Percentiles rank a stretch among this genome's conserved stretches.
Evolutionary conservation across 1,139 yeast genomes (phyloP).

Genomic region (Scheffersomyces illinoinensis): DNA sequence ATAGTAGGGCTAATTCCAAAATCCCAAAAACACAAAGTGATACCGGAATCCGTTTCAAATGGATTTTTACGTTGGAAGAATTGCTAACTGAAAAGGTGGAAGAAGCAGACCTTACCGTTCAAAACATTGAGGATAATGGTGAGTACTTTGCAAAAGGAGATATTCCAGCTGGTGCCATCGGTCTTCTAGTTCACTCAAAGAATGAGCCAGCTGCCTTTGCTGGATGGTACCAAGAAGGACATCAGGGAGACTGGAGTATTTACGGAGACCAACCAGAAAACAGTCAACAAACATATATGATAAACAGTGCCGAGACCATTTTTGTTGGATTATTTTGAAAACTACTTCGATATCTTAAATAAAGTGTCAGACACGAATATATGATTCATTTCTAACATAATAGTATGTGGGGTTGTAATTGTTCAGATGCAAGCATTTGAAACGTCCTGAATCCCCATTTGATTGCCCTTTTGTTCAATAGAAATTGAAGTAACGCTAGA

Average conservation of each 20-base stretch:
- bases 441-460: too few relatives aligned
- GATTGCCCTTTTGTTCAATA: too few relatives aligned
- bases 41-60: background rate
- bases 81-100: background rate
- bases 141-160: background rate
- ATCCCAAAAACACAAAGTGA: background rate
- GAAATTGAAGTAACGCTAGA: too few relatives aligned
- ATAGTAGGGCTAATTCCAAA: background rate
- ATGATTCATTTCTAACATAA: background rate
- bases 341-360: background rate
- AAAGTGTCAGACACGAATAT: background rate
- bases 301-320: background rate
- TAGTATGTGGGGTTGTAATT: too few relatives aligned
- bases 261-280: background rate
- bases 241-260: background rate
- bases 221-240: background rate
- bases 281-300: background rate
- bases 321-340: background rate
- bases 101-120: background rate
- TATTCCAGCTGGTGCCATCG: background rate
- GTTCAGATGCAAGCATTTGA: too few relatives aligned
- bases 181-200: background rate
- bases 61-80: background rate
- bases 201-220: background rate
- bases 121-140: background rate